Base-by-base conservation (phyloP, 2,329 filamentous ascomycete species). In the Xylaria sp. region DNA sequence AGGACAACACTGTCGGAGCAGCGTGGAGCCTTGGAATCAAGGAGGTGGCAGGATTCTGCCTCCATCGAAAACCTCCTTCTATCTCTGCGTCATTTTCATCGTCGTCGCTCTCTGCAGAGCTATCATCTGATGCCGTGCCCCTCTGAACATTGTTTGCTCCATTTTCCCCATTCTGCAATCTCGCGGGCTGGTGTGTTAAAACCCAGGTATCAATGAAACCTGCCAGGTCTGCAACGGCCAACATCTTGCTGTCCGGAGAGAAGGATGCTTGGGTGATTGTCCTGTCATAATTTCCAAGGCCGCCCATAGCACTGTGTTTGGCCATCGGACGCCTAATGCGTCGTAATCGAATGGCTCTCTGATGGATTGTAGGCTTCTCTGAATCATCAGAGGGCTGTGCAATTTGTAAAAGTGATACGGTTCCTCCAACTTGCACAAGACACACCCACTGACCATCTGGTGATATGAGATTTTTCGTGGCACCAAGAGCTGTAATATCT, bases 151-250 rank as follows among this genome's bases (percentile, higher is more conserved):
- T 76, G 52, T 77, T 73, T 34, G 74, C 72, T n/a, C 75, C 76
- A 51, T 78, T 74, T 50, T 74, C 72, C 13, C 76, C 78, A 63
- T 81, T 78, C 65, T 77, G 67, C 57, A 73, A 62, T 15, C 54
- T 73, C 25, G 61, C 72, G 72, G 88, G 86, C 74, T 87, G 80
- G 46, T 87, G 87, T 76, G 89, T 86, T 64, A 97, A 81, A 1
- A 94, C 82, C 92, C 94, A 99, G 20, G 91, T 94, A 77, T 98
- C 94, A 39, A 98, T 85, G 80, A 91, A 94, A 52, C 96, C 96
- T 52, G 92, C 90, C 62, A 98, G 81, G 79, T 98, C 95, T 57
- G 91, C 90, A 37, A 90, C 88, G 9, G 92, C 94, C 56, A 98
- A 83, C 71, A 97, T 88, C 73, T 87, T 89, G 78, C 92, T 93